These are phyloP conservation scores for Boletellus ananiceps DNA, from an alignment of 768 basidiomycete genomes.

Conservation along the genomic window DNA sequence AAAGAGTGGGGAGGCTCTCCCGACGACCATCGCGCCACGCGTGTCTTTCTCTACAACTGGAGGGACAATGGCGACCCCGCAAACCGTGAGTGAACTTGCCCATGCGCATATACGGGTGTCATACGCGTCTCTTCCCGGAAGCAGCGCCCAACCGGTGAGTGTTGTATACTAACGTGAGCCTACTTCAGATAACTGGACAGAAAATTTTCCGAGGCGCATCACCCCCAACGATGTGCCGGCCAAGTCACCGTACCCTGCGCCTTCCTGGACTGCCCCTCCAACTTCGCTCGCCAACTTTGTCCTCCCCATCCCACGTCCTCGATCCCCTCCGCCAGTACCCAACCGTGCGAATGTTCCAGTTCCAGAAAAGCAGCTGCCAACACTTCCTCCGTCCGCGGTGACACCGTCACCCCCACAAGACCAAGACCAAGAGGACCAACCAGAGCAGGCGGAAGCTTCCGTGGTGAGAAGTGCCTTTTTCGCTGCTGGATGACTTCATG, in stretches of 20 bases:
- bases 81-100: conserved; percentile 20
- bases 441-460: neutral
- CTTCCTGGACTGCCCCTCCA: conserved; percentile 22
- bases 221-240: conserved; percentile 10
- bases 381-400: neutral
- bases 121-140: neutral
- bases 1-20: conserved; percentile 7
- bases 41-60: conserved; percentile 30
- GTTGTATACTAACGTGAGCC: neutral
- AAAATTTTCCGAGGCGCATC: conserved; percentile 14
- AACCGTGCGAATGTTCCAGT: neutral
- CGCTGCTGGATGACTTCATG: too few species aligned
- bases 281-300: conserved; percentile 19
- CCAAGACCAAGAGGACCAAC: neutral
- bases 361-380: neutral
- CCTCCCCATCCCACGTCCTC: conserved; percentile 19
- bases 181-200: conserved; percentile 25
- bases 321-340: neutral
- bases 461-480: conserved; percentile 3
- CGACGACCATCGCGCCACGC: conserved; percentile 16
- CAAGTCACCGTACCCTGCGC: conserved; percentile 25
- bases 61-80: conserved; percentile 28
- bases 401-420: neutral
- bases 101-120: neutral
- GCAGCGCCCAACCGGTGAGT: neutral